A percentile compares a stretch with the other conserved stretches of the same genome.
These are phyloP conservation scores for Hygrophila difformis DNA, from an alignment of 257 asterid species.

Conservation along the genomic window DNA sequence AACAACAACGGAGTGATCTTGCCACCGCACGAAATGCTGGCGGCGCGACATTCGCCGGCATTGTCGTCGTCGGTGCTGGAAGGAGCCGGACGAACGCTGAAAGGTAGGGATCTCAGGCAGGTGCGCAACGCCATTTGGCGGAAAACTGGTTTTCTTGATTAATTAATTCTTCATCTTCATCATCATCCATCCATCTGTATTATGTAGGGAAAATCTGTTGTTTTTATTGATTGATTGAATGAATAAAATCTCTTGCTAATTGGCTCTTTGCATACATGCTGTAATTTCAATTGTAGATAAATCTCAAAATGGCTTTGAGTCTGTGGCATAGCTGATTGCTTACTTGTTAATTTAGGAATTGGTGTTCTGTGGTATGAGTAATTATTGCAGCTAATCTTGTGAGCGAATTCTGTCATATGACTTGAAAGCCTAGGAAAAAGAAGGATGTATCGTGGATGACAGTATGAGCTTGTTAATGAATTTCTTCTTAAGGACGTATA, in stretches of 20 bases:
- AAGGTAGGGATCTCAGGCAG: constrained; percentile 47
- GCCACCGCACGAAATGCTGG: constrained; percentile 46
- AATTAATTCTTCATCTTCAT: constrained; percentile 1
- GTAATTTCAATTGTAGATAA: constrained; percentile 9
- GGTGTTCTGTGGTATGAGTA: no score
- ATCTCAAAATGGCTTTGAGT: neutral
- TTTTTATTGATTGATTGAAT: constrained; percentile 1
- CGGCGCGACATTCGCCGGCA: constrained; percentile 21
- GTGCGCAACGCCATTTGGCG: constrained; percentile 42
- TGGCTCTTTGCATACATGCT: neutral
- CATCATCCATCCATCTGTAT: no score
- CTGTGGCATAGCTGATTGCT: neutral
- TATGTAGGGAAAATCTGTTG: neutral
- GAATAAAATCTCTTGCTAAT: constrained; percentile 6
- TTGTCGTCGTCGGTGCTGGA: constrained; percentile 37
- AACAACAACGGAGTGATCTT: constrained; percentile 11
- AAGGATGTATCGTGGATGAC: no score
- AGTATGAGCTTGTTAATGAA: neutral
- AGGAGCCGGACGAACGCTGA: constrained; percentile 44
- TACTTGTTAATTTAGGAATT: neutral
- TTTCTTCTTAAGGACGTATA: neutral
- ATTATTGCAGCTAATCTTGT: neutral
- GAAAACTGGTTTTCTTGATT: constrained; percentile 38
- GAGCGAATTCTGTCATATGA: no score
- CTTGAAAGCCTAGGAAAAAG: no score